Base-by-base conservation (phyloP, 495 filamentous ascomycete genomes). In the Penicillium maclennaniae region DNA sequence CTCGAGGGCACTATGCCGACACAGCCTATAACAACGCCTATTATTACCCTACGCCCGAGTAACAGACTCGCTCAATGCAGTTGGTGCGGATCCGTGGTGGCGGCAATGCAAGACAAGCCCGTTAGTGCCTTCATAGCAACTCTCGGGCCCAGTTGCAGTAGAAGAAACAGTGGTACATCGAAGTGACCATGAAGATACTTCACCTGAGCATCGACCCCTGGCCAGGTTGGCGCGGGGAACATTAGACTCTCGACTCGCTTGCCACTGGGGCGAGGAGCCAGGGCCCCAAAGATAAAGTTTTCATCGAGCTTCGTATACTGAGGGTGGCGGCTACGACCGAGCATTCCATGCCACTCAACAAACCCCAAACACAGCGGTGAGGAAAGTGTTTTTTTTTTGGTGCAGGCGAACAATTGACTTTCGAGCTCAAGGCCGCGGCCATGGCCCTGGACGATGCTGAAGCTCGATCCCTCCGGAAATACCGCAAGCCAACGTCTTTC, bases 31-130 rank as follows among this genome's bases (percentile, higher is more conserved):
- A 34, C 31, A 34, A 12, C 3, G 15, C 7, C 7, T 40, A 20
- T 19, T 19, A 39, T 6, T 15, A 40, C 17, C 17, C 38, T 19
- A 20, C 38, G 20, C 2, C 3, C 38, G 38, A 9, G 9, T 40
- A 40, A 40, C 38, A 40, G 38, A 40, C 19, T 16, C 38, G n/a
- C 19, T 40, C 10, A 16, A 19, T 40, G n/a, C 49, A 25, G 34
- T 41, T 48, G 40, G 27, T 19, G 43, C 28, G 49, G 44, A 57
- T 60, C 54, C 45, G 55, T 45, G 54, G 61, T 62, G 59, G 55
- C 55, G 53, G 59, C 43, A 43, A 62, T 60, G 56, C 62, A 60
- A 53, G 45, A 58, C 60, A 62, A 51, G 54, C 43, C 54, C 56
- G 48, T 26, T 25, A 48, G 28, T 36, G 41, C 47, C 36, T 19